Conservation (phyloP, 768 basidiomycete species). For the Mycena olivaceomarginata region DNA sequence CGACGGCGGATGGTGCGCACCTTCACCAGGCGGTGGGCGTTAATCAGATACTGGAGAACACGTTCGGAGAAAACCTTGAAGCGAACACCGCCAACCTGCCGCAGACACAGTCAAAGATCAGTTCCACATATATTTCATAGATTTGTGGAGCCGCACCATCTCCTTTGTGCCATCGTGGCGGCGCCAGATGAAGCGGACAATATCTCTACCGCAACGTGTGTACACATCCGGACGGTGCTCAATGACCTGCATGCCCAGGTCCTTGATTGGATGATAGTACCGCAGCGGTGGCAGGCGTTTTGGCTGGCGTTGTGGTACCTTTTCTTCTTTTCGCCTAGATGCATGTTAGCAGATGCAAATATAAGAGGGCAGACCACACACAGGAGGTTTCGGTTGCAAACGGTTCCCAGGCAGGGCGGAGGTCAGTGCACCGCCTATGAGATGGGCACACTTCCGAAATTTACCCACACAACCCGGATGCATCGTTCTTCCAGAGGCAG, state of each 20-base stretch:
- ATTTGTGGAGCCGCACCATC: too few species aligned
- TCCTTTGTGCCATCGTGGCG: too few species aligned
- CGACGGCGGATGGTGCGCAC: too few species aligned
- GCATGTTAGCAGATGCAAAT: not conserved
- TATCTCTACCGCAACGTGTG: too few species aligned
- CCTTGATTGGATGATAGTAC: not conserved
- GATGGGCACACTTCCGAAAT: not conserved
- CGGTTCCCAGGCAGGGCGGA: not conserved
- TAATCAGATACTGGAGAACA: too few species aligned
- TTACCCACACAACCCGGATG: not conserved
- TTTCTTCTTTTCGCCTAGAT: not conserved
- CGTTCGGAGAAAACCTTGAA: too few species aligned
- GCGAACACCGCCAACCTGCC: too few species aligned
- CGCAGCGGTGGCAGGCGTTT: not conserved
- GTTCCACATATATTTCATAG: too few species aligned
- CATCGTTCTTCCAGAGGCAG: not conserved
- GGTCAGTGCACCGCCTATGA: not conserved
- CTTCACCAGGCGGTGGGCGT: too few species aligned
- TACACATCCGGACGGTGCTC: too few species aligned
- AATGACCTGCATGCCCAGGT: not conserved
- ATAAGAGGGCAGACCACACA: not conserved
- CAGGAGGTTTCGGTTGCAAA: not conserved
- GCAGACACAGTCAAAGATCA: too few species aligned
- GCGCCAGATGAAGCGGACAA: too few species aligned
- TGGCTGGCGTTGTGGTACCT: not conserved